Evolutionary conservation across 345 rosid species (phyloP), one percentile per base, ranked within the genome.

Genomic region (Carallia brachiata): DNA sequence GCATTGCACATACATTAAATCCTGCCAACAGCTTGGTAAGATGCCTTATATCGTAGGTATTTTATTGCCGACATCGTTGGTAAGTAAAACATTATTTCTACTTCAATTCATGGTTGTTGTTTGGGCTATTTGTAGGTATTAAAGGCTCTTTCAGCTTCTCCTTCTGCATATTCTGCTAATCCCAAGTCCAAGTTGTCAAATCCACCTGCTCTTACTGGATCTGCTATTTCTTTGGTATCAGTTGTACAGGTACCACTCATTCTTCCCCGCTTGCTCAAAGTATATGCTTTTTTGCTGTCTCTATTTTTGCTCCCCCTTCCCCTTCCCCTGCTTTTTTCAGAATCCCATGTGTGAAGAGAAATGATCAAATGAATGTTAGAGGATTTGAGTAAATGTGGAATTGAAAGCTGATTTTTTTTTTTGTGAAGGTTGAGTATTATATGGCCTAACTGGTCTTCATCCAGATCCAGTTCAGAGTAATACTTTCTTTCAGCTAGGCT

Each of bases 81-180:
- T 12, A 10, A 44, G 12, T 13, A 13, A 13, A 44, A 44, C 4
- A 10, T 12, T 12, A 12, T 55, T 72, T 62, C 73, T 36, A 34
- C 31, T 1, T 27, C 15, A 15, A 56, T 9, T 10, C 15, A 4
- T 56, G 60, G 60, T 56, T 56, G 27, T 52, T 54, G 31, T 27
- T 56, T 56, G 28, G 6, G 32, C 36, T 30, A 15, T 53, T 47
- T 37, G 47, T 71, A 86, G 93, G 88, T 80, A 72, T 71, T 79
- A 70, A 83, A 84, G 81, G 87, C 83, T 65, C 87, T 84, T 16
- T 86, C 87, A 30, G 86, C 89, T 10, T 86, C 89, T 68, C 82
- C 88, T 47, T 79, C 90, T 19, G 84, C 90, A 17, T 88, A 88
- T 79, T 88, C 87, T 68, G 88, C 90, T 56, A 78, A 86, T 64